A percentile compares a stretch with the other conserved stretches of the same genome.
Conservation (phyloP, 2,329 filamentous ascomycete species). For the Chaetomiaceae sp. region DNA sequence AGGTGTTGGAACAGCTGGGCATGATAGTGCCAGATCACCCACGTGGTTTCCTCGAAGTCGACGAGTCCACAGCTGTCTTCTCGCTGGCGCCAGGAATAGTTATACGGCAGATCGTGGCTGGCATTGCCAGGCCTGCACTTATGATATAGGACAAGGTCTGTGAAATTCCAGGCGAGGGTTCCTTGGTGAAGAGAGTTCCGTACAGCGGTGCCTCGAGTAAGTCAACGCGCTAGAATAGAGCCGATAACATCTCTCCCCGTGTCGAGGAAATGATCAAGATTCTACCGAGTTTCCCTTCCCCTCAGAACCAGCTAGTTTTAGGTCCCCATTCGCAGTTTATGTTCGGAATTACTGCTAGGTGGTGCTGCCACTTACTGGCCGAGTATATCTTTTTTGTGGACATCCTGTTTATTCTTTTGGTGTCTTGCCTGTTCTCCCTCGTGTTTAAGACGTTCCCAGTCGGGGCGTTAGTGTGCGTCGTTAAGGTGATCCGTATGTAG, state of each 20-base stretch:
- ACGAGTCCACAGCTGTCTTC: not conserved
- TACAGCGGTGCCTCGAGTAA: not conserved
- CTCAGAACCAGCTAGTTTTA: not conserved
- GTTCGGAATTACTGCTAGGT: not conserved
- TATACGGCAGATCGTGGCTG: slow-evolving; percentile 1
- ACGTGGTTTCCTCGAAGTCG: not conserved
- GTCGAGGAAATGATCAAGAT: slow-evolving; percentile 2
- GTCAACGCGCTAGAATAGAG: not conserved
- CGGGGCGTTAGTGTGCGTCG: no score
- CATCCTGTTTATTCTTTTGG: no score
- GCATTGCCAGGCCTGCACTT: slow-evolving; percentile 2
- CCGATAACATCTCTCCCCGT: slow-evolving; percentile 5
- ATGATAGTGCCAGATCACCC: slow-evolving; percentile 2
- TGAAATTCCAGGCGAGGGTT: not conserved
- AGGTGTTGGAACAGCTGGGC: not conserved
- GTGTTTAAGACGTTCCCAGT: no score
- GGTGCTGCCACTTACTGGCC: no score
- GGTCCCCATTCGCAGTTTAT: not conserved
- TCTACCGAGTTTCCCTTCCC: slow-evolving; percentile 1
- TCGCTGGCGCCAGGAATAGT: not conserved
- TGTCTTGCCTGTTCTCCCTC: no score
- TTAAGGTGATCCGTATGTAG: no score
- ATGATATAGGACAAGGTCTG: slow-evolving; percentile 1
- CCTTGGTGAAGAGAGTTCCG: not conserved
- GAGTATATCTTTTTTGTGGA: no score